These are phyloP conservation scores for Medicago arabica DNA, from an alignment of 306 rosid species.

Conservation along the genomic window DNA sequence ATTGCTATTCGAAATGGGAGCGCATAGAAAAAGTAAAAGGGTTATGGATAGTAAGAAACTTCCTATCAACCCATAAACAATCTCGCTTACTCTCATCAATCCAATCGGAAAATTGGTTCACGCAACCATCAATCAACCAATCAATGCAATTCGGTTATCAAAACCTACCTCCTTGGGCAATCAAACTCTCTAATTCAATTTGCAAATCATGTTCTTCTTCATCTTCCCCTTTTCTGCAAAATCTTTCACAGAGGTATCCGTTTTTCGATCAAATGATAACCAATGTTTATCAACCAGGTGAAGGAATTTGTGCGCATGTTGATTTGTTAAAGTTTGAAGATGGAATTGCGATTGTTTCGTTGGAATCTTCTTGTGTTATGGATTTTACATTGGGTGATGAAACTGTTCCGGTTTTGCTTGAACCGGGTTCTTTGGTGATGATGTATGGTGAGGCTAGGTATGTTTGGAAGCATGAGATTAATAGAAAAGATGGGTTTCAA, in stretches of 20 bases:
- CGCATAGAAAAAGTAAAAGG: conserved; percentile 59
- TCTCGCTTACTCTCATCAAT: conserved; percentile 61
- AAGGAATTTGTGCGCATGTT: conserved; percentile 87
- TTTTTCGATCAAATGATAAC: conserved; percentile 84
- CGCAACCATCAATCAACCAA: conserved; percentile 61
- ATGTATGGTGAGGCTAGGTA: conserved; percentile 91
- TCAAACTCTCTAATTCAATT: conserved; percentile 55
- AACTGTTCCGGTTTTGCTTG: conserved; percentile 61
- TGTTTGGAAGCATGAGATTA: conserved; percentile 84
- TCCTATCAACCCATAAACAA: conserved; percentile 60
- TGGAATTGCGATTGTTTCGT: conserved; percentile 84
- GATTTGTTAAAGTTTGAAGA: conserved; percentile 91
- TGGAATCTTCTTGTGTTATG: conserved; percentile 88
- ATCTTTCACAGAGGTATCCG: conserved; percentile 65
- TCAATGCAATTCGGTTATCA: conserved; percentile 85
- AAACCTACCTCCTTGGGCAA: conserved; percentile 77
- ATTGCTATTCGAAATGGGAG: conserved; percentile 35
- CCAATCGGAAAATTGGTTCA: conserved; percentile 52
- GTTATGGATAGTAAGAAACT: conserved; percentile 62
- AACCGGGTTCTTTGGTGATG: conserved; percentile 74
- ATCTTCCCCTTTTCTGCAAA: conserved; percentile 41
- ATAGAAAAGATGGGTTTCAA: conserved; percentile 78
- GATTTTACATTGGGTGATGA: conserved; percentile 54
- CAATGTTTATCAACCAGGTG: conserved; percentile 76
- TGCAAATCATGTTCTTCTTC: conserved; percentile 32